Conservation (phyloP, 169 alveolate species). For the Plasmodium ovale region DNA sequence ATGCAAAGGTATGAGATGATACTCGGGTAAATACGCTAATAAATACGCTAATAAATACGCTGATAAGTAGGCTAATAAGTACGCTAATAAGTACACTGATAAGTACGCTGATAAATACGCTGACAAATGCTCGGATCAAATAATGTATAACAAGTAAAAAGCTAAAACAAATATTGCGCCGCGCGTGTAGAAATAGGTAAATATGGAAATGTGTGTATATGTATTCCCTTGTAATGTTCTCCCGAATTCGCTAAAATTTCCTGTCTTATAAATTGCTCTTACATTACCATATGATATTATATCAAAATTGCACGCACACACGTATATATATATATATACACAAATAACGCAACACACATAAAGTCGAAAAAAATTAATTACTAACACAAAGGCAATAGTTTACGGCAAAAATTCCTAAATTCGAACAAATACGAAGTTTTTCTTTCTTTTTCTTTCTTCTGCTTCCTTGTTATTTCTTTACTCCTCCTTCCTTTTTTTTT, state of each 20-base stretch:
- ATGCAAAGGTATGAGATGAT: neutral
- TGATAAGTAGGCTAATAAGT: neutral
- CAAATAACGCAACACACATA: conserved; percentile 11
- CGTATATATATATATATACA: conserved; percentile 4
- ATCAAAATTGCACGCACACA: conserved; percentile 3
- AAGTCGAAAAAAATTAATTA: conserved; percentile 2
- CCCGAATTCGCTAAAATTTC: conserved; percentile 7
- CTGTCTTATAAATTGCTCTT: no score
- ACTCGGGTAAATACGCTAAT: no score
- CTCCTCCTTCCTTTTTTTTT: no score
- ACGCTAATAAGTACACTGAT: neutral
- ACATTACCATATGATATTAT: conserved; percentile 15
- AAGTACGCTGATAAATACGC: neutral
- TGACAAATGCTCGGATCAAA: no score
- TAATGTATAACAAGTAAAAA: conserved; percentile 30
- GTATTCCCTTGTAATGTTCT: neutral
- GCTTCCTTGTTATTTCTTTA: no score
- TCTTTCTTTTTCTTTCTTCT: conserved; percentile 31
- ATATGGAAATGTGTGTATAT: neutral
- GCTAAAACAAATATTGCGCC: neutral
- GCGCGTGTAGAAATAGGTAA: neutral
- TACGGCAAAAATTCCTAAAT: conserved; percentile 6
- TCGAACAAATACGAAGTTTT: conserved; percentile 8
- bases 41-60: neutral
- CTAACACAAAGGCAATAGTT: conserved; percentile 9